phyloP scores from a whole-genome alignment of 345 rosid genomes.

The Streptanthus diversifolius region DNA sequence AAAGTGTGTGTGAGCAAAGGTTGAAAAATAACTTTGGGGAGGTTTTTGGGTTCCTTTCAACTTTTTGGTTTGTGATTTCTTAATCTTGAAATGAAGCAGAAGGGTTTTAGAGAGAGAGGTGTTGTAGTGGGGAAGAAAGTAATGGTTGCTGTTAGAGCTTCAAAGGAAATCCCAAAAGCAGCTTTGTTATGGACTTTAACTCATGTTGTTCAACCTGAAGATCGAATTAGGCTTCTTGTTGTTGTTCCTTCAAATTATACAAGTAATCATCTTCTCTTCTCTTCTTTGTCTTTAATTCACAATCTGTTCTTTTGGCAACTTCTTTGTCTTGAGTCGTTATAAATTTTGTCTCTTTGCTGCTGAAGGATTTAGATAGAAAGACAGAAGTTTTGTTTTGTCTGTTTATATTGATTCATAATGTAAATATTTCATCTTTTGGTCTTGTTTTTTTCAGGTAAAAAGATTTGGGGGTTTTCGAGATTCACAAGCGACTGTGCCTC shows the following conservation, averaged over 20 bases:
- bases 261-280: constrained; percentile 38
- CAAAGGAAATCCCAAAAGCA: constrained; percentile 79
- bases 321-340: background rate
- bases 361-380: background rate
- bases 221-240: constrained; percentile 78
- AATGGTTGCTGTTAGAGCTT: constrained; percentile 80
- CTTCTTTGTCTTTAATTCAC: constrained; percentile 7
- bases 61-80: background rate
- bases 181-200: constrained; percentile 88
- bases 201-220: constrained; percentile 91
- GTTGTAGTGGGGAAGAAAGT: constrained; percentile 60
- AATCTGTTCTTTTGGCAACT: background rate
- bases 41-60: background rate
- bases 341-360: background rate
- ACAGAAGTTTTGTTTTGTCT: constrained; percentile 6
- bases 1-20: constrained; percentile 6
- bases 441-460: constrained; percentile 52
- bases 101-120: constrained; percentile 47
- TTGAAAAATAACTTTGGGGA: constrained; percentile 8
- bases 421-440: constrained; percentile 5
- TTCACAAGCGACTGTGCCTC: constrained; percentile 85
- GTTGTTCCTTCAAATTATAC: constrained; percentile 68
- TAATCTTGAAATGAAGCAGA: constrained; percentile 42
- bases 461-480: constrained; percentile 79
- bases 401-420: constrained; percentile 1